Evolutionary conservation across 2,329 filamentous ascomycete species (phyloP).

Genomic region (Venturia oleaginea): DNA sequence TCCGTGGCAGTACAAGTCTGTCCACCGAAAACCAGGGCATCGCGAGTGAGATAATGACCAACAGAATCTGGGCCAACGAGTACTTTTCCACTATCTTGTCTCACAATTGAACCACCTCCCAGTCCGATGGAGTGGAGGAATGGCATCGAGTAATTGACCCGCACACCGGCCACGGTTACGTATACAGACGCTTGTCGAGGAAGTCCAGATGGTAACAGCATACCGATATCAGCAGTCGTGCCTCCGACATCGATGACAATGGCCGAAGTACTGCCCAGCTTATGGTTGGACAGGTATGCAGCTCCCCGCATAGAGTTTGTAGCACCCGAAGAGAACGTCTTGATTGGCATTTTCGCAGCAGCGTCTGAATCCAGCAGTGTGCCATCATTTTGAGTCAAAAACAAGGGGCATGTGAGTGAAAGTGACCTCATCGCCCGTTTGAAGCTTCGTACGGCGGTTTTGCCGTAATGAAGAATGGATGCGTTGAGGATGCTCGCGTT

Average conservation of each 20-base stretch:
- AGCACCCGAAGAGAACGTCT: slow-evolving; percentile 43
- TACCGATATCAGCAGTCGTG: slow-evolving; percentile 56
- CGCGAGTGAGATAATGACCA: slow-evolving; percentile 45
- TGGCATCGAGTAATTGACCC: slow-evolving; percentile 40
- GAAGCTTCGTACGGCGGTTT: slow-evolving; percentile 37
- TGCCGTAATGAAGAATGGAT: slow-evolving; percentile 38
- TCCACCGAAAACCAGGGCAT: slow-evolving; percentile 50
- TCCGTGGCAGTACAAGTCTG: slow-evolving; percentile 52
- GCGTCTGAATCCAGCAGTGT: slow-evolving; percentile 39
- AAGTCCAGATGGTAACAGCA: slow-evolving; percentile 52
- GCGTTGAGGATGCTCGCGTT: slow-evolving; percentile 44
- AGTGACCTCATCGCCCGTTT: slow-evolving; percentile 37
- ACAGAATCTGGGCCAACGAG: slow-evolving; percentile 55
- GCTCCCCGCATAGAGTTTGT: slow-evolving; percentile 47
- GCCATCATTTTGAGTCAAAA: slow-evolving; percentile 45
- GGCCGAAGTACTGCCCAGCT: slow-evolving; percentile 33
- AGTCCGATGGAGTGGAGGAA: slow-evolving; percentile 39
- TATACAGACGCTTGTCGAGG: slow-evolving; percentile 55
- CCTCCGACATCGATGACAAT: slow-evolving; percentile 61
- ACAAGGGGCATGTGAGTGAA: slow-evolving; percentile 38
- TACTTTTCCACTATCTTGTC: slow-evolving; percentile 29
- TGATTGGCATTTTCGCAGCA: slow-evolving; percentile 40
- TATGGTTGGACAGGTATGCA: slow-evolving; percentile 26
- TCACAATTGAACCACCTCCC: slow-evolving; percentile 49
- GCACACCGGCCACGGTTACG: slow-evolving; percentile 51